Percentiles rank a stretch among this genome's conserved stretches.
These are phyloP conservation scores for Thraustochytrium sp. DNA, from an alignment of 352 stramenopile species.

Conservation along the genomic window DNA sequence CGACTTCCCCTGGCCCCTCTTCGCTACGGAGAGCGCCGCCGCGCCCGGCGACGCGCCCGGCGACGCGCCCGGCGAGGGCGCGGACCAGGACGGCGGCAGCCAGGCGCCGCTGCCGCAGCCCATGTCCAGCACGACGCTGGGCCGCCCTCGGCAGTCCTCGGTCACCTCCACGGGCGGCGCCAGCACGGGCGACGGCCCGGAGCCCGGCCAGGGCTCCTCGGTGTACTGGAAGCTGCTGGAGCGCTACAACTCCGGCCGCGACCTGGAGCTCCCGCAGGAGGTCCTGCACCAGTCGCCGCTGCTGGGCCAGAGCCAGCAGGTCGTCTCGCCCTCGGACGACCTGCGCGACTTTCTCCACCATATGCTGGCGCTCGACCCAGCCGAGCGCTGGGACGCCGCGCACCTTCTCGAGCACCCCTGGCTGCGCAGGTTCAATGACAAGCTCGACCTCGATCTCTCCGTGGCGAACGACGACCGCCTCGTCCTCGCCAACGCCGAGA, in stretches of 20 bases:
- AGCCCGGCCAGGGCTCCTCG: not conserved
- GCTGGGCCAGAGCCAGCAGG: not conserved
- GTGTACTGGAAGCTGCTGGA: constrained; percentile 30
- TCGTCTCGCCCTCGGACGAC: constrained; percentile 47
- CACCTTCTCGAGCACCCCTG: constrained; percentile 73
- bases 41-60: constrained; percentile 58
- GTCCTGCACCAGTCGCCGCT: not conserved
- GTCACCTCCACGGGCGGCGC: not conserved
- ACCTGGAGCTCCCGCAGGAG: not conserved
- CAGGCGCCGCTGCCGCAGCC: constrained; percentile 61
- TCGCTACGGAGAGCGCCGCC: constrained; percentile 63
- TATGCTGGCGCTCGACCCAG: constrained; percentile 56
- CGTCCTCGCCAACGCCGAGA: not conserved
- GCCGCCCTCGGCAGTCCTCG: not conserved
- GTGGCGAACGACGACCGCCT: not conserved
- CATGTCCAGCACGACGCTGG: too few species aligned
- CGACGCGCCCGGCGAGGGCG: not conserved
- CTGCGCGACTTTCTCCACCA: constrained; percentile 73
- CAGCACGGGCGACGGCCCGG: not conserved
- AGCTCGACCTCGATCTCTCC: not conserved
- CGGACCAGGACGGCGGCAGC: constrained; percentile 55
- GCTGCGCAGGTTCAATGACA: not conserved
- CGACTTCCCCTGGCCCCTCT: constrained; percentile 69
- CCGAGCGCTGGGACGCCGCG: constrained; percentile 63
- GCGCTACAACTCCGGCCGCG: not conserved